Conservation (phyloP, 805 yeast genomes). For the Candida pseudoglaebosa region DNA sequence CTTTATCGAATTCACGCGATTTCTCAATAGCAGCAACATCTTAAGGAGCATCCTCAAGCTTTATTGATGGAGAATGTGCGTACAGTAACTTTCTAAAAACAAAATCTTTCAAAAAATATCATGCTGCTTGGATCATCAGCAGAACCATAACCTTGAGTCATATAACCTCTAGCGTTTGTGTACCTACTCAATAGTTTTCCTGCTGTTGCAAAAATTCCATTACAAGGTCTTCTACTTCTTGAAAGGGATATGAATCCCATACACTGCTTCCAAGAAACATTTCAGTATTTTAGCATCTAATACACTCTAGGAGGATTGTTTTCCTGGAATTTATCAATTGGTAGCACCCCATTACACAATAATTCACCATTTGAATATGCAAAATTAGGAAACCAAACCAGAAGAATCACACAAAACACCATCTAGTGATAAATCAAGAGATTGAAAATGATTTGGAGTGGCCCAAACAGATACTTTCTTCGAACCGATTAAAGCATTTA, state of each 20-base stretch:
- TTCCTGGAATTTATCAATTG: conserved; percentile 95
- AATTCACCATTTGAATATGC: conserved; percentile 95
- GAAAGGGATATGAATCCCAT: conserved; percentile 84
- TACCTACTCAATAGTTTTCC: conserved; percentile 86
- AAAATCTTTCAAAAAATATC: conserved; percentile 89
- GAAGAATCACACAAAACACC: conserved; percentile 97
- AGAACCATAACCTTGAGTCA: conserved; percentile 95
- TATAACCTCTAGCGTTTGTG: conserved; percentile 94
- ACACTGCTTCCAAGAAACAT: conserved; percentile 80
- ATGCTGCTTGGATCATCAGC: conserved; percentile 94
- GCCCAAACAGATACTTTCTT: conserved; percentile 97
- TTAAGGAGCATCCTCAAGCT: conserved; percentile 53
- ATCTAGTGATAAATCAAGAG: conserved; percentile 76
- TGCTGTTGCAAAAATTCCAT: conserved; percentile 76
- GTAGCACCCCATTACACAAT: conserved; percentile 97
- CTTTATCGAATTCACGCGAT: conserved; percentile 60
- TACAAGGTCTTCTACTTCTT: conserved; percentile 78
- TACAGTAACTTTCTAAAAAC: conserved; percentile 86
- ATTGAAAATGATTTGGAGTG: conserved; percentile 98
- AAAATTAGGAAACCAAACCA: conserved; percentile 96
- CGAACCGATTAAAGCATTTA: conserved; percentile 92
- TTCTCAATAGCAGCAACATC: conserved; percentile 45
- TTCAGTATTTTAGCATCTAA: conserved; percentile 89
- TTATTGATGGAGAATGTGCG: conserved; percentile 82
- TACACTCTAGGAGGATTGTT: conserved; percentile 78